A percentile compares a stretch with the other conserved stretches of the same genome.
phyloP scores from a whole-genome alignment of 2,329 filamentous ascomycete genomes.

The Penicillium thymicola region DNA sequence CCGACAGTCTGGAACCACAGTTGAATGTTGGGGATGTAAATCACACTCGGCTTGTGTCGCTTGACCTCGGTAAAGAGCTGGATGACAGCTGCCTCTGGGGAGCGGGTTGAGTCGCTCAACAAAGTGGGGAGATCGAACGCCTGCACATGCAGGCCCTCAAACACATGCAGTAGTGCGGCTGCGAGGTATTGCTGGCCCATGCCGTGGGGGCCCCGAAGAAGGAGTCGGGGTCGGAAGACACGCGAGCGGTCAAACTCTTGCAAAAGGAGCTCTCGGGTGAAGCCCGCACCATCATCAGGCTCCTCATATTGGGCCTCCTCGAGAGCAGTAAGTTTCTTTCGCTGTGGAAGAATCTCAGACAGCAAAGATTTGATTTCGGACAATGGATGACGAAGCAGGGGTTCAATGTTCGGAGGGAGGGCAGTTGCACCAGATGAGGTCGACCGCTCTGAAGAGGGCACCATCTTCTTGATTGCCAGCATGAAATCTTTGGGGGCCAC shows the following conservation, averaged over 20 bases:
- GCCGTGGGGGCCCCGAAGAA: constrained; percentile 76
- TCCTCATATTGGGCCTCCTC: constrained; percentile 93
- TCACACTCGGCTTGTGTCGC: constrained; percentile 90
- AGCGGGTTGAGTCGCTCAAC: constrained; percentile 74
- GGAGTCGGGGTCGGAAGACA: constrained; percentile 80
- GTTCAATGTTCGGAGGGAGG: constrained; percentile 74
- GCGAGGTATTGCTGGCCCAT: constrained; percentile 95
- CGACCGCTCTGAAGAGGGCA: constrained; percentile 90
- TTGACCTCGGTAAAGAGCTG: constrained; percentile 89
- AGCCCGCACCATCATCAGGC: constrained; percentile 75
- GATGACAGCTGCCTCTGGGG: constrained; percentile 83
- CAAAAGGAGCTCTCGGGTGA: constrained; percentile 74
- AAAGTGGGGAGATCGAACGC: constrained; percentile 88
- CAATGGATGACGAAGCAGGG: constrained; percentile 72
- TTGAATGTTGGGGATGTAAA: constrained; percentile 88
- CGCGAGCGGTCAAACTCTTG: constrained; percentile 82
- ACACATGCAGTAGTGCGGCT: constrained; percentile 79
- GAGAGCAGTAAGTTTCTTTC: constrained; percentile 81
- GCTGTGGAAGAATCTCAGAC: constrained; percentile 74
- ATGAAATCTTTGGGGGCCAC: constrained; percentile 94
- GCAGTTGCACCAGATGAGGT: constrained; percentile 79
- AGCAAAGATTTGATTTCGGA: constrained; percentile 65
- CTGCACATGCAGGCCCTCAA: constrained; percentile 92
- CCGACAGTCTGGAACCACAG: constrained; percentile 77
- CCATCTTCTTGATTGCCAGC: constrained; percentile 92